Evolutionary conservation across 495 filamentous ascomycete species (phyloP), one percentile per base, ranked within the genome.

Genomic region (Hypoxylon perforatum): DNA sequence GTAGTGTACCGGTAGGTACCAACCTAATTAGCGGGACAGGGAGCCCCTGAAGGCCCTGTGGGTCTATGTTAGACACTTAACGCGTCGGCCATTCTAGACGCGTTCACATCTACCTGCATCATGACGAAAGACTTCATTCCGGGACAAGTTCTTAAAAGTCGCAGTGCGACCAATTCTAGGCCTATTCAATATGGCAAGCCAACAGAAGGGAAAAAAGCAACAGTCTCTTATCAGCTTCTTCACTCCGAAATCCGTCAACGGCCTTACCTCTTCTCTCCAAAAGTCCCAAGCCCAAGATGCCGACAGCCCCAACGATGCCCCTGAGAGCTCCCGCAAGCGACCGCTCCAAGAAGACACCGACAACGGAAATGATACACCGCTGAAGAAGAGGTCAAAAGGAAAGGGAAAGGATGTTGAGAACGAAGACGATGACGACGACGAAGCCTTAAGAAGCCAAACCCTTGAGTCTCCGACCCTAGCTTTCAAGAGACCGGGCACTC

Each of bases 171-270:
- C 28, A 7, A 21, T 17, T 0, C 4, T 19, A 44, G n/a, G 49
- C 45, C 8, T 35, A 25, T 41, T 46, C 54, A 69, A 36, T 18
- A 84, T 84, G 81, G 71, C 78, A 5, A 71, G 74, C 8, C 65
- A 76, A 25, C 58, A 77, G 1, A 77, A 77, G 53, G 74, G 62
- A 7, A 88, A 90, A 76, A 92, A 89, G 70, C 92, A 97, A 73
- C 85, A 90, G 59, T 90, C 91, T 4, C 89, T 97, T 50, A 93
- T 92, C 0, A 94, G 86, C 74, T 97, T 97, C 80, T 97, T 97
- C 75, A 86, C 86, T 3, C 87, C 85, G 22, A 91, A 86, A 70
- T 79, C 90, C 6, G 66, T 75, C 61, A 74, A 75, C 52, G 63
- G 61, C 51, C 50, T 73, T 21, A 12, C 28, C 15, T 25, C 59